Conservation (phyloP, 306 rosid species). For the Urtica urens region DNA sequence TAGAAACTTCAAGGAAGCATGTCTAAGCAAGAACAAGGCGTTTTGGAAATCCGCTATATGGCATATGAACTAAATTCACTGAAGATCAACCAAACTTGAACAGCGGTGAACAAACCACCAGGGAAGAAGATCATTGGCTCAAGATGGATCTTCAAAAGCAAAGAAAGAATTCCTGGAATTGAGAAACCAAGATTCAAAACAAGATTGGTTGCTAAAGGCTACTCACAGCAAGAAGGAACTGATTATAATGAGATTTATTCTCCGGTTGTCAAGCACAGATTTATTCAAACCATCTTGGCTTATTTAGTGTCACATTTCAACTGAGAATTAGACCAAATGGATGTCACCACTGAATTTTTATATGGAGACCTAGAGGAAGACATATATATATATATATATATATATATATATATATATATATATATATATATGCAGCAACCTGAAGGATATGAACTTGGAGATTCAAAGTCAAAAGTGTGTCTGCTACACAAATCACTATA, state of each 20-base stretch:
- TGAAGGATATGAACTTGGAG: not conserved
- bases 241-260: not conserved
- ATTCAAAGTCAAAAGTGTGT: not conserved
- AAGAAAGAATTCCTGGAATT: not conserved
- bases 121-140: not conserved
- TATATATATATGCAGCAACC: too few relatives aligned
- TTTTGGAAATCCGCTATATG: not conserved
- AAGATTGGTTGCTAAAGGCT: not conserved
- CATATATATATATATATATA: too few relatives aligned
- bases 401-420: too few relatives aligned
- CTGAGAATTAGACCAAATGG: too few relatives aligned
- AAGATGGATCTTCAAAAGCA: not conserved
- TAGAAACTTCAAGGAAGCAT: not conserved
- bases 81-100: not conserved
- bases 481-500: not conserved
- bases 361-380: too few relatives aligned
- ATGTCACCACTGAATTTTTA: too few relatives aligned
- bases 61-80: not conserved
- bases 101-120: not conserved
- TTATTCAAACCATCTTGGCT: not conserved
- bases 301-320: too few relatives aligned
- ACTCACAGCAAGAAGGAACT: not conserved
- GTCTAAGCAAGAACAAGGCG: conserved; percentile 21
- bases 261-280: not conserved
- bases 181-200: not conserved